phyloP scores from a whole-genome alignment of 768 basidiomycete genomes.

The Flagelloscypha sp. region DNA sequence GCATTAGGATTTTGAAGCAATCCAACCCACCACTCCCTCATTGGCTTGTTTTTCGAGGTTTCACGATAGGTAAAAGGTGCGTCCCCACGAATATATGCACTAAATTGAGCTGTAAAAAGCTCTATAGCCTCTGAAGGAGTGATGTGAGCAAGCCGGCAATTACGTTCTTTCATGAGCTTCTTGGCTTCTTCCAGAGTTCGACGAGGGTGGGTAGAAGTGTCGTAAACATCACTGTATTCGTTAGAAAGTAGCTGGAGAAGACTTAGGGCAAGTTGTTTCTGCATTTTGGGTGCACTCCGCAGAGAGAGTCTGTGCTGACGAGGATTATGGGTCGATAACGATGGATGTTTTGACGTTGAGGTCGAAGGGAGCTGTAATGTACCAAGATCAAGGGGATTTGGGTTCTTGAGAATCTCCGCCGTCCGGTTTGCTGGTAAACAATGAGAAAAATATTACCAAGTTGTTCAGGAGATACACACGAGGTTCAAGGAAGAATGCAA shows the following conservation, averaged over 20 bases:
- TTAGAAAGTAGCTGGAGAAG: slow-evolving; percentile 11
- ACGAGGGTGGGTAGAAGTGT: slow-evolving; percentile 11
- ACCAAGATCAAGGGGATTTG: slow-evolving; percentile 21
- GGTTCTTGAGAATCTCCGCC: slow-evolving; percentile 22
- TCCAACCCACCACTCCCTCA: slow-evolving; percentile 5
- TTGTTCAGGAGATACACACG: slow-evolving; percentile 12
- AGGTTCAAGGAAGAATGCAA: slow-evolving; percentile 26
- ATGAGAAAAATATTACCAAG: slow-evolving; percentile 3
- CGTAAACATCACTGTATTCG: slow-evolving; percentile 15
- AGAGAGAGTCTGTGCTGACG: slow-evolving; percentile 12
- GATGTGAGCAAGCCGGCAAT: slow-evolving; percentile 7
- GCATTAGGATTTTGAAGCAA: slow-evolving; percentile 14
- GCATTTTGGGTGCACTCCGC: slow-evolving; percentile 16
- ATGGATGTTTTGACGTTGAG: too few relatives aligned
- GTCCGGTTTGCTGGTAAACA: slow-evolving; percentile 14
- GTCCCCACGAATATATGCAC: slow-evolving; percentile 7
- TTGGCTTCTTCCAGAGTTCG: slow-evolving; percentile 4
- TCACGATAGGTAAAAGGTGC: slow-evolving; percentile 13
- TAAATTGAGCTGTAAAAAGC: slow-evolving; percentile 10
- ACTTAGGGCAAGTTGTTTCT: slow-evolving; percentile 17
- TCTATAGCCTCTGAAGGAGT: slow-evolving; percentile 8
- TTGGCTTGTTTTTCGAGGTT: neutral
- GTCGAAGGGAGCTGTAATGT: too few relatives aligned
- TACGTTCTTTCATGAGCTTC: slow-evolving; percentile 6
- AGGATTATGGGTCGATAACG: slow-evolving; percentile 14